Conservation (phyloP, 345 rosid genomes). For the Camelina sativa region DNA sequence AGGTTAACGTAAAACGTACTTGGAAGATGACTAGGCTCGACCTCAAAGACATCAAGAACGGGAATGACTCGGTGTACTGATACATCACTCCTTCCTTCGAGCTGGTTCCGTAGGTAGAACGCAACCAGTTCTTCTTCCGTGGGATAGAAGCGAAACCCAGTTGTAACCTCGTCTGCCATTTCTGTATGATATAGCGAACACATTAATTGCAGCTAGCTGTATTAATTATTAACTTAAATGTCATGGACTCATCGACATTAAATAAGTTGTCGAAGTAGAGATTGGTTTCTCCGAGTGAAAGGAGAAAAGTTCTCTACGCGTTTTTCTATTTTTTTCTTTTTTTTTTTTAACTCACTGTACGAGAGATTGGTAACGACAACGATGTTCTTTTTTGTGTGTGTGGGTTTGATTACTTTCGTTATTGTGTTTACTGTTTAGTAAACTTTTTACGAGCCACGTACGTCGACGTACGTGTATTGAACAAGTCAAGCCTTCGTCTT, state of each 20-base stretch:
- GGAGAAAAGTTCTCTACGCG: constrained; percentile 49
- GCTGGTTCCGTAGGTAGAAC: constrained; percentile 77
- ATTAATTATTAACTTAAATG: background rate
- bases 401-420: constrained; percentile 22
- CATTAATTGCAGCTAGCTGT: background rate
- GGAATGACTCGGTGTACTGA: constrained; percentile 74
- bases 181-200: background rate
- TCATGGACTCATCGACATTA: constrained; percentile 26
- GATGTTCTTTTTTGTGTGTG: constrained; percentile 3
- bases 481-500: constrained; percentile 34
- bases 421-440: constrained; percentile 24
- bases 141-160: constrained; percentile 86
- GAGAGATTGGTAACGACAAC: constrained; percentile 16
- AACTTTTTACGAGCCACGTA: constrained; percentile 36
- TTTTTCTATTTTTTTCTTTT: background rate
- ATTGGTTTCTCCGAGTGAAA: constrained; percentile 62
- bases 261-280: constrained; percentile 34
- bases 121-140: constrained; percentile 87
- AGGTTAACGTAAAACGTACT: background rate
- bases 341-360: background rate
- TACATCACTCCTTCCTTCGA: constrained; percentile 52
- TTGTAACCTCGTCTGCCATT: constrained; percentile 47
- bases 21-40: constrained; percentile 82
- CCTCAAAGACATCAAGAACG: constrained; percentile 53
- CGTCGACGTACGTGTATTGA: constrained; percentile 6